Evolutionary conservation across 257 asterid species (phyloP).

Genomic region (Primulina huaijiensis): DNA sequence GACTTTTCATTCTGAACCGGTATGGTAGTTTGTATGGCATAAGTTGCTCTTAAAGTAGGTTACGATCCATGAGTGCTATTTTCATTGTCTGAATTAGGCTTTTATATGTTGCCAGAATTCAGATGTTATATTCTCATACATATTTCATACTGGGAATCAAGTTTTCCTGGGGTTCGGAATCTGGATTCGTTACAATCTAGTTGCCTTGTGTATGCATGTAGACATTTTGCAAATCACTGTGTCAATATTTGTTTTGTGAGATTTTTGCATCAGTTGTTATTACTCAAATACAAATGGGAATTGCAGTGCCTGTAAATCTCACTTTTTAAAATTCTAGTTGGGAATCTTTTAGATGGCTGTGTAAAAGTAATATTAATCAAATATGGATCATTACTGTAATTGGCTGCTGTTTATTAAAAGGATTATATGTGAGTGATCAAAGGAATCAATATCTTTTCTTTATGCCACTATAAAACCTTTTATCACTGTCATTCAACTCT

Average conservation of each 20-base stretch:
- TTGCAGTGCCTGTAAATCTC: not conserved
- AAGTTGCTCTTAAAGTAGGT: not conserved
- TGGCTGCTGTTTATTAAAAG: not conserved
- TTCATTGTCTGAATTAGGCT: slow-evolving; percentile 12
- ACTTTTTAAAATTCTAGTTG: not conserved
- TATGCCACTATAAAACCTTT: slow-evolving; percentile 4
- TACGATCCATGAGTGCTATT: not conserved
- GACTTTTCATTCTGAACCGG: slow-evolving; percentile 1
- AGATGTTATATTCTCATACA: slow-evolving; percentile 8
- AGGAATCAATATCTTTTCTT: not conserved
- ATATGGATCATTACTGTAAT: slow-evolving; percentile 7
- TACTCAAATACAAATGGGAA: not conserved
- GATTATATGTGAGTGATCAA: not conserved
- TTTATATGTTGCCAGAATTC: not conserved
- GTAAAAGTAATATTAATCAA: not conserved
- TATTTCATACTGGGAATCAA: not conserved
- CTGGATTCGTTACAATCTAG: slow-evolving; percentile 12
- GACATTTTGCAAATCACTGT: not conserved
- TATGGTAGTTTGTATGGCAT: not conserved
- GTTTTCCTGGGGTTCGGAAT: slow-evolving; percentile 1
- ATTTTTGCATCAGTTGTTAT: slow-evolving; percentile 3
- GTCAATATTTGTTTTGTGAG: not conserved
- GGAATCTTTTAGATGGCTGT: slow-evolving; percentile 2
- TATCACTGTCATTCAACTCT: slow-evolving; percentile 14
- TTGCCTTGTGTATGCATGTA: slow-evolving; percentile 9